These are phyloP conservation scores for Dittrichia graveolens DNA, from an alignment of 129 eudicot genomes.

Conservation along the genomic window DNA sequence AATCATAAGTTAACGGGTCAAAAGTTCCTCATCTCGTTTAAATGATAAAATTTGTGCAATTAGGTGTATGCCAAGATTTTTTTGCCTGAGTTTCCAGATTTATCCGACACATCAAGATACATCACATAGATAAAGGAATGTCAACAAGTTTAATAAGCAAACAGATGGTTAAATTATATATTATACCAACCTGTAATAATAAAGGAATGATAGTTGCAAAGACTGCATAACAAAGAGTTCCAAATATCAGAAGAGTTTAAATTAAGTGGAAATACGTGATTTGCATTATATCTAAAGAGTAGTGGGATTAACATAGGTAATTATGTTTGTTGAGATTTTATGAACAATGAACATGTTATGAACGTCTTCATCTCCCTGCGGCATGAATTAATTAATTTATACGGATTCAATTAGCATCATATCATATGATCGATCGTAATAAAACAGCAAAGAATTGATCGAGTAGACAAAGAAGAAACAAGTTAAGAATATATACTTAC, in stretches of 20 bases:
- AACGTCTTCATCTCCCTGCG: too few species aligned
- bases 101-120: constrained; percentile 47
- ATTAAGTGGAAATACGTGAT: too few species aligned
- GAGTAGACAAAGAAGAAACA: too few species aligned
- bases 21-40: constrained; percentile 50
- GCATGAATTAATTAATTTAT: too few species aligned
- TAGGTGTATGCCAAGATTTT: constrained; percentile 61
- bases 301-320: too few species aligned
- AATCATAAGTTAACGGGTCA: not conserved
- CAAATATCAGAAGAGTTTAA: constrained; percentile 15
- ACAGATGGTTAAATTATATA: not conserved
- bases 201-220: constrained; percentile 60
- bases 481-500: too few species aligned
- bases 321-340: too few species aligned
- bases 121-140: not conserved
- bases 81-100: constrained; percentile 52
- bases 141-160: not conserved
- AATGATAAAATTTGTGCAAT: constrained; percentile 43
- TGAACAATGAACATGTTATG: too few species aligned
- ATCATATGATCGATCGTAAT: too few species aligned
- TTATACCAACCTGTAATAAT: constrained; percentile 47
- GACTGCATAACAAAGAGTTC: constrained; percentile 42
- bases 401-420: too few species aligned
- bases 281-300: too few species aligned
- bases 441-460: too few species aligned